Base-by-base conservation (phyloP, 2,329 filamentous ascomycete genomes). In the Botryotinia narcissicola region DNA sequence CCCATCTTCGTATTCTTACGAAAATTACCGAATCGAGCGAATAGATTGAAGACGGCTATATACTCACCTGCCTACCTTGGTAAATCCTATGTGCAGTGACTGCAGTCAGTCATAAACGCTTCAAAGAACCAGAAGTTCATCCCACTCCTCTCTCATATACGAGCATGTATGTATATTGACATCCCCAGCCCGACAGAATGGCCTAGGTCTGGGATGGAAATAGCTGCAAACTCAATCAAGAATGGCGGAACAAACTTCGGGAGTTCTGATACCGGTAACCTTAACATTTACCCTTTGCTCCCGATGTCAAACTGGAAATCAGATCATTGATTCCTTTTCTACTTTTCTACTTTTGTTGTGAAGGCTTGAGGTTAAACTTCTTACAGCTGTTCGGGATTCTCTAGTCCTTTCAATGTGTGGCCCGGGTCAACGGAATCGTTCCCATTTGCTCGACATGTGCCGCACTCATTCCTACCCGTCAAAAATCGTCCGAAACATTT, bases 401-500 rank as follows among this genome's bases (percentile, higher is more conserved):
- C 51, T 48, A 32, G 29, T 40, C 32, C 25, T 20, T 29, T 42
- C 25, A 51, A 25, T n/a, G 32, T 67, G 51, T 67, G 64, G 46
- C 51, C 46, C 46, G 64, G 46, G 20, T 40, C 14, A 9, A n/a
- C 16, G 63, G 63, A 67, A 67, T 37, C 35, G n/a, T 12, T 67
- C 63, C 63, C 63, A 67, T 67, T 66, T 51, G 44, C 44, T 67
- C 63, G 35, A 51, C 22, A 37, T 51, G 14, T 37, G 44, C 63
- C 63, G 63, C 44, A 37, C 35, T 48, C 63, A 37, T n/a, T 42
- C 40, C 8, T 35, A 44, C 37, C 61, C 37, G 61, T 29, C 61
- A 48, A 51, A 40, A 63, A 44, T 63, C 32, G 63, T 51, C 63
- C 63, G 63, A 67, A 67, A 67, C 63, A 67, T 67, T 14, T 48